phyloP scores from a whole-genome alignment of 306 rosid species.

The Cicer chorassanicum region DNA sequence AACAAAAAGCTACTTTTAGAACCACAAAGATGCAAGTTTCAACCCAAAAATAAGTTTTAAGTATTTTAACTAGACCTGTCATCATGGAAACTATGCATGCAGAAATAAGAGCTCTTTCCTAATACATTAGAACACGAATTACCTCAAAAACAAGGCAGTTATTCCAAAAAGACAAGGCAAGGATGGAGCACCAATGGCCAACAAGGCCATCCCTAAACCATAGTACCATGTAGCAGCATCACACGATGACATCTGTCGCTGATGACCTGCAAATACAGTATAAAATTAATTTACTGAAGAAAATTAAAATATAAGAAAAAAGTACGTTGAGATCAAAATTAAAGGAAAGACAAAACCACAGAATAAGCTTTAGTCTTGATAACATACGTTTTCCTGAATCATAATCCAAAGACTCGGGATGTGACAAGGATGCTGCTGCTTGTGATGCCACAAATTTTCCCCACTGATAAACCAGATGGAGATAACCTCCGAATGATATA shows the following conservation, averaged over 20 bases:
- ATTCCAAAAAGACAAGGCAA: slow-evolving; percentile 85
- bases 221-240: slow-evolving; percentile 69
- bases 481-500: slow-evolving; percentile 78
- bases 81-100: slow-evolving; percentile 8
- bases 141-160: slow-evolving; percentile 92
- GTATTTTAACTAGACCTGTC: slow-evolving; percentile 16
- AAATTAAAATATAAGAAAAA: not conserved
- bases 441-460: slow-evolving; percentile 67
- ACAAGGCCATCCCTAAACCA: slow-evolving; percentile 83
- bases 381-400: slow-evolving; percentile 84
- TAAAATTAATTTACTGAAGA: not conserved
- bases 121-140: slow-evolving; percentile 23
- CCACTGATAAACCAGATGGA: slow-evolving; percentile 74
- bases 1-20: slow-evolving; percentile 3
- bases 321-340: slow-evolving; percentile 7
- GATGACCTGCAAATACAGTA: slow-evolving; percentile 71
- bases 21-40: slow-evolving; percentile 20
- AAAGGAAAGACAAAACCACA: slow-evolving; percentile 30
- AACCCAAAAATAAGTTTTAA: not conserved
- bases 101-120: slow-evolving; percentile 12
- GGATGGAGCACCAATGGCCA: slow-evolving; percentile 88
- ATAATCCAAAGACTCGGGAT: slow-evolving; percentile 63
- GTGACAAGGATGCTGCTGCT: slow-evolving; percentile 55
- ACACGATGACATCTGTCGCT: slow-evolving; percentile 65
- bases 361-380: slow-evolving; percentile 22